Evolutionary conservation across 1,284 basidiomycete genomes (phyloP).

Genomic region (Tilletiopsis washingtonensis): DNA sequence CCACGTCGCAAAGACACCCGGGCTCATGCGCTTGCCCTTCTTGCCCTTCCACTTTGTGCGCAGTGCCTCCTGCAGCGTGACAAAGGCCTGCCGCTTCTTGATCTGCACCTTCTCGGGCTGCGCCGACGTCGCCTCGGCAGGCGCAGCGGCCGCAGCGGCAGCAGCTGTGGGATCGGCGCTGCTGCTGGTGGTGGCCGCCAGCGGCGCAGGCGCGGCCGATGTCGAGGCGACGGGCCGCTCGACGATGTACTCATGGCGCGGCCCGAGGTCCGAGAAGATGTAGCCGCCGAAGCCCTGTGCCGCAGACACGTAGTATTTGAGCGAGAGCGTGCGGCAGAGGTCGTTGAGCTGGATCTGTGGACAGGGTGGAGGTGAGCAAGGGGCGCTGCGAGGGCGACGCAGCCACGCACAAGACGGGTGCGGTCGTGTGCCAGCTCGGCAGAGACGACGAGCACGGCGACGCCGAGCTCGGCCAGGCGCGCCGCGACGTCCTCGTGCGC

Average conservation of each 20-base stretch:
- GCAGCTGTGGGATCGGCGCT: not conserved
- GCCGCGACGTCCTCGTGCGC: too few relatives aligned
- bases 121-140: not conserved
- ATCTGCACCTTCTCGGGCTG: constrained; percentile 42
- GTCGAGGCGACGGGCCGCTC: constrained; percentile 47
- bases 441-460: constrained; percentile 36
- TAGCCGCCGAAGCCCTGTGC: constrained; percentile 87
- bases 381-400: too few relatives aligned
- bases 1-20: constrained; percentile 60
- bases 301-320: constrained; percentile 70
- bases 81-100: constrained; percentile 58
- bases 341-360: constrained; percentile 67
- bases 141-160: not conserved
- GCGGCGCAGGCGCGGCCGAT: not conserved
- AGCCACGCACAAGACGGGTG: too few relatives aligned
- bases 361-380: too few relatives aligned
- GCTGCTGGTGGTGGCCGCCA: not conserved
- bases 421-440: not conserved
- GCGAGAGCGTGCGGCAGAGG: constrained; percentile 54
- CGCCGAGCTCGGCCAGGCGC: constrained; percentile 52
- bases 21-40: constrained; percentile 58
- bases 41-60: constrained; percentile 61
- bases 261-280: constrained; percentile 83
- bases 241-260: constrained; percentile 74
- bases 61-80: constrained; percentile 57